Evolutionary conservation across 371 early-diverging fungal species (phyloP).

Genomic region (Nematocida ironsii): DNA sequence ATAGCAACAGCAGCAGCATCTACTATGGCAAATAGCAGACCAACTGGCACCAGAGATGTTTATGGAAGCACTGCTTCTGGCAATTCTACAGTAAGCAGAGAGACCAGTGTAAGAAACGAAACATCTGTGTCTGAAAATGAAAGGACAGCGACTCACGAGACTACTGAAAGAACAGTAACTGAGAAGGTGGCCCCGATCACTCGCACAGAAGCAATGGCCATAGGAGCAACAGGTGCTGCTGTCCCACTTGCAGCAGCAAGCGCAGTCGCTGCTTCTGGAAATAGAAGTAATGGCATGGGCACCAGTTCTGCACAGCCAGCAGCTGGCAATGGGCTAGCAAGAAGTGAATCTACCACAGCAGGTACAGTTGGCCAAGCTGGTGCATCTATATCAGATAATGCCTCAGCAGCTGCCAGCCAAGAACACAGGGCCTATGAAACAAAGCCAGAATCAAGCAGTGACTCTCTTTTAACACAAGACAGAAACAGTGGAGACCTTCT

Average conservation of each 20-base stretch:
- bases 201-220: constrained; percentile 8
- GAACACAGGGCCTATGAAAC: constrained; percentile 9
- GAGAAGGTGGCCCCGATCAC: constrained; percentile 17
- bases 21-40: background rate
- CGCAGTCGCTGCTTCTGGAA: background rate
- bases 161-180: constrained; percentile 14
- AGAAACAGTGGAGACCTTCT: constrained; percentile 31
- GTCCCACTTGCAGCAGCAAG: background rate
- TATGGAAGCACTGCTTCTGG: too few relatives aligned
- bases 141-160: constrained; percentile 27
- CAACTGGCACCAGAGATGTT: background rate
- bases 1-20: background rate
- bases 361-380: background rate
- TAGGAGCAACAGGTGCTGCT: constrained; percentile 23
- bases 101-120: background rate
- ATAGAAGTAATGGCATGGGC: background rate
- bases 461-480: constrained; percentile 8
- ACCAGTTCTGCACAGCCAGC: background rate
- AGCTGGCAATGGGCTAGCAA: background rate
- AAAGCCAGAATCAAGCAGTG: background rate
- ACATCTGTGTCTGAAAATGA: background rate
- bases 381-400: background rate
- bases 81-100: constrained; percentile 5
- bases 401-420: background rate
- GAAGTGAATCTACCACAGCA: background rate